A percentile compares a stretch with the other conserved stretches of the same genome.
Conservation (phyloP, 2,329 filamentous ascomycete species). For the Fusarium odoratissimum region DNA sequence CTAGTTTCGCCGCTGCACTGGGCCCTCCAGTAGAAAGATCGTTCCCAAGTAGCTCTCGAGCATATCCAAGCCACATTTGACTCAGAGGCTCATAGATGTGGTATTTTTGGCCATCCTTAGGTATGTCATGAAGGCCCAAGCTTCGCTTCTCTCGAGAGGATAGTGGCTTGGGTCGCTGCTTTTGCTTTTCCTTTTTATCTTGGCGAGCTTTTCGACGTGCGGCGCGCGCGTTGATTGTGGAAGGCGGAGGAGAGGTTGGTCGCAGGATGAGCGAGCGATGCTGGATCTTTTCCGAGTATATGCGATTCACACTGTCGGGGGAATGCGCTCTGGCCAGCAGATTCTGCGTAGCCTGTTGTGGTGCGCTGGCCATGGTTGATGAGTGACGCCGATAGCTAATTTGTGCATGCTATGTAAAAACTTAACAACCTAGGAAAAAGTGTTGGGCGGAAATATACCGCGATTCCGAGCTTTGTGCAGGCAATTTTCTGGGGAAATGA, state of each 20-base stretch:
- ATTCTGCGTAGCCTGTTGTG: constrained; percentile 63
- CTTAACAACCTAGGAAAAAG: background rate
- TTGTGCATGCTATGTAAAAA: background rate
- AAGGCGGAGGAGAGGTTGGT: constrained; percentile 74
- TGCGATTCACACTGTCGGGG: constrained; percentile 74
- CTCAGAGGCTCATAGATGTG: constrained; percentile 82
- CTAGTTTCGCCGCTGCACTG: constrained; percentile 77
- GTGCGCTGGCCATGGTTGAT: constrained; percentile 50
- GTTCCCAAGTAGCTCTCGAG: constrained; percentile 80
- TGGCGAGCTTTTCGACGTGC: constrained; percentile 62
- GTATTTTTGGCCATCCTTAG: constrained; percentile 71
- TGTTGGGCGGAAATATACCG: constrained; percentile 34
- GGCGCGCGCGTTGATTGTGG: constrained; percentile 66
- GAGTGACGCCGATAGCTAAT: background rate
- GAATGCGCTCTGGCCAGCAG: constrained; percentile 85
- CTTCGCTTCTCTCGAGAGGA: constrained; percentile 82
- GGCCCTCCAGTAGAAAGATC: constrained; percentile 67
- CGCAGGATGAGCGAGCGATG: constrained; percentile 84
- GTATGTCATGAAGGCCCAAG: constrained; percentile 79
- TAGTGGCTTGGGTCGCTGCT: constrained; percentile 72
- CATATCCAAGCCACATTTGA: constrained; percentile 84
- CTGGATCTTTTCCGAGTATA: constrained; percentile 85
- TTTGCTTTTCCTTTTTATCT: constrained; percentile 59
- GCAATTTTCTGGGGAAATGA: constrained; percentile 37
- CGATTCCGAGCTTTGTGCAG: constrained; percentile 12